These are phyloP conservation scores for Steccherinum ochraceum DNA, from an alignment of 768 basidiomycete genomes.

Conservation along the genomic window DNA sequence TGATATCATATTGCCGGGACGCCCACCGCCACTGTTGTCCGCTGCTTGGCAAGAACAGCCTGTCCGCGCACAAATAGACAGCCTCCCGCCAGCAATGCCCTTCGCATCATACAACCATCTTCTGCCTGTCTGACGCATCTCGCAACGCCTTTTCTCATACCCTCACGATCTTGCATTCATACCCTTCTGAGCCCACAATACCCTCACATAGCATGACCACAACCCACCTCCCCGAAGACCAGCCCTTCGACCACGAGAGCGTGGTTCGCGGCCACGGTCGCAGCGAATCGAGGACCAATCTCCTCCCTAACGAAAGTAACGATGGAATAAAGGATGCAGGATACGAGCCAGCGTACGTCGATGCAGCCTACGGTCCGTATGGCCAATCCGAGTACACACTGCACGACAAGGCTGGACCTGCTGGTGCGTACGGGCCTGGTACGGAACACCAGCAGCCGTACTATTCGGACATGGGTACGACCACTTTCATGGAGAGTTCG, in stretches of 20 bases:
- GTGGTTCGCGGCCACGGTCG: constrained; percentile 6
- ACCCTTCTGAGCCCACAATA: neutral
- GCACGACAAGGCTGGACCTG: constrained; percentile 4
- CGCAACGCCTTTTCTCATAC: too few species aligned
- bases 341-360: constrained; percentile 1
- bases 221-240: constrained; percentile 6
- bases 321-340: neutral
- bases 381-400: constrained; percentile 4
- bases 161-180: neutral
- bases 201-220: constrained; percentile 4
- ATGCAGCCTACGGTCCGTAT: constrained; percentile 2
- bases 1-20: too few species aligned
- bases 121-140: too few species aligned
- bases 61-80: too few species aligned
- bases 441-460: neutral
- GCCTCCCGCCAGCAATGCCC: too few species aligned
- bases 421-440: neutral
- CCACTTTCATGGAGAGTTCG: neutral
- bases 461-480: constrained; percentile 9
- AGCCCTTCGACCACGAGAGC: constrained; percentile 10
- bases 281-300: constrained; percentile 4
- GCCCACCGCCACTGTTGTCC: too few species aligned
- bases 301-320: constrained; percentile 6
- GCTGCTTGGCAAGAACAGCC: too few species aligned
- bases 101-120: too few species aligned